A percentile compares a stretch with the other conserved stretches of the same genome.
Conservation (phyloP, 1,284 basidiomycete genomes). For the Jaminaea rosea region DNA sequence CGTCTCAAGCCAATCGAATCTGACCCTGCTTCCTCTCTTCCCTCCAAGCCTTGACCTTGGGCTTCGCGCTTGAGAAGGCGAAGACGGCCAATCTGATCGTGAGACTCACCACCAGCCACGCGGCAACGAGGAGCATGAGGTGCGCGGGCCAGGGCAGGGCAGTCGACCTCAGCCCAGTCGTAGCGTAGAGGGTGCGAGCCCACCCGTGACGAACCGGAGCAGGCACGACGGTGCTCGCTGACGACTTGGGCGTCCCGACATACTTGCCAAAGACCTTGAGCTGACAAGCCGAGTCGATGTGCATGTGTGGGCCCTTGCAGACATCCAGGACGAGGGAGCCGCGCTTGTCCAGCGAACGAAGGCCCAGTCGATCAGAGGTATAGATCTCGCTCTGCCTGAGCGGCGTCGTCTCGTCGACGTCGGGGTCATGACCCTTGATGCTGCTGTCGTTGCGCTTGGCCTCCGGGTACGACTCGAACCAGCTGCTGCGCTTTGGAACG, state of each 20-base stretch:
- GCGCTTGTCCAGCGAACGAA: conserved; percentile 63
- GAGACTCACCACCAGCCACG: no score
- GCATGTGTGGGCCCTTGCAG: conserved; percentile 40
- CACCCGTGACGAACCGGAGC: conserved; percentile 13
- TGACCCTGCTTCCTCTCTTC: no score
- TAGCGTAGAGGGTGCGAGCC: conserved; percentile 21
- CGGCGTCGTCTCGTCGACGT: conserved; percentile 54
- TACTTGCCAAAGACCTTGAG: conserved; percentile 37
- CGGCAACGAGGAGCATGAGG: no score
- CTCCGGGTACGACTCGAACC: conserved; percentile 38
- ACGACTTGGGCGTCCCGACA: conserved; percentile 18
- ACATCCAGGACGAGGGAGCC: conserved; percentile 50
- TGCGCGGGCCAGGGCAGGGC: no score
- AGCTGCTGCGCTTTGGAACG: conserved; percentile 35
- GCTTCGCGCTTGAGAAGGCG: no score
- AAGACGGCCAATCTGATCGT: no score
- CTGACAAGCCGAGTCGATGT: conserved; percentile 38
- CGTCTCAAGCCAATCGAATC: no score
- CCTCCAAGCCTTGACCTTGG: no score
- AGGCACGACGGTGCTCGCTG: conserved; percentile 9
- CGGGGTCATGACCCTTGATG: conserved; percentile 22
- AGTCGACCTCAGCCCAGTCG: conserved; percentile 14
- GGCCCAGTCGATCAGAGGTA: conserved; percentile 76
- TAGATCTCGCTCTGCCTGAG: conserved; percentile 71
- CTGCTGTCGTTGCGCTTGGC: conserved; percentile 14